A percentile compares a stretch with the other conserved stretches of the same genome.
phyloP scores from a whole-genome alignment of 306 rosid species.

The Astragalus glycyphyllos region DNA sequence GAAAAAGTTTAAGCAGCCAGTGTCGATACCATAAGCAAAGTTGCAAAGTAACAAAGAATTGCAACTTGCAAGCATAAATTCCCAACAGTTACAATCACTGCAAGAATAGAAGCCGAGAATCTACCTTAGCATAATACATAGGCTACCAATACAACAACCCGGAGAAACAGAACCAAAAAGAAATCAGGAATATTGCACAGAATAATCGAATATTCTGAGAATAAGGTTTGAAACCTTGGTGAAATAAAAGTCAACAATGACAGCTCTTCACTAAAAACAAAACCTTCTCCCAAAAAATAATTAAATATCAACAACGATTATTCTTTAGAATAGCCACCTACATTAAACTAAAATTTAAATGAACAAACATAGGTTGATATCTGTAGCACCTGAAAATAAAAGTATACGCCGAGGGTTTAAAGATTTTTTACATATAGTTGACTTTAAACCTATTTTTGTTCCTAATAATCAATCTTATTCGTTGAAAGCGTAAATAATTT shows the following conservation, averaged over 20 bases:
- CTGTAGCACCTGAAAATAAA: not conserved
- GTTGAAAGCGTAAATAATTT: too few relatives aligned
- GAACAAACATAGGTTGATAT: not conserved
- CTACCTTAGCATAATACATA: constrained; percentile 4
- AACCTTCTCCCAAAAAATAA: not conserved
- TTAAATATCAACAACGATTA: too few relatives aligned
- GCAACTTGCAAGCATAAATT: not conserved
- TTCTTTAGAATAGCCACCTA: not conserved
- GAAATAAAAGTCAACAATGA: not conserved
- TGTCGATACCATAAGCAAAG: not conserved
- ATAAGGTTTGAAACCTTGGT: not conserved
- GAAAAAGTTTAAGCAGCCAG: not conserved
- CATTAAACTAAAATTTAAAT: not conserved
- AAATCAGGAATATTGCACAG: constrained; percentile 7
- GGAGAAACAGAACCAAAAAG: not conserved
- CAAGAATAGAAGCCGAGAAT: constrained; percentile 17
- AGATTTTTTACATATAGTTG: too few relatives aligned
- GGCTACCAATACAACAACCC: constrained; percentile 1
- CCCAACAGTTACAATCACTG: constrained; percentile 4
- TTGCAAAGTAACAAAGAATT: not conserved
- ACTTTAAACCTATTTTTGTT: too few relatives aligned
- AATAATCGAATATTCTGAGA: constrained; percentile 30
- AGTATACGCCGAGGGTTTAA: too few relatives aligned
- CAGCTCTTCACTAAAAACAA: not conserved
- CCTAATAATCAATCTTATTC: too few relatives aligned